Conservation (phyloP, 2,329 filamentous ascomycete genomes). For the Alternaria sp. region DNA sequence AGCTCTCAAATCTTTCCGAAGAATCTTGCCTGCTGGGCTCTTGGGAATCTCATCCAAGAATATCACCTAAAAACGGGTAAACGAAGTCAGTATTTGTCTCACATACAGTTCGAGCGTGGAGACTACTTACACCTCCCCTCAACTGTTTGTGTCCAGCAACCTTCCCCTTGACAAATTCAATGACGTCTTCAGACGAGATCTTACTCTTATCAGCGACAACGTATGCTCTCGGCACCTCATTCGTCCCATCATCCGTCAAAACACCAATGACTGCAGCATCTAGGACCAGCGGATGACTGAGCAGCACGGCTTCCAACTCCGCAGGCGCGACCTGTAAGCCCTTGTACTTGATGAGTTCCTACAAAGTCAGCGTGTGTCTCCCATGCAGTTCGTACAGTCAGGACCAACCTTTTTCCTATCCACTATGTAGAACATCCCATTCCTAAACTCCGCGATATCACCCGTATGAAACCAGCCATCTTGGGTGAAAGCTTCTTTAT, state of each 20-base stretch:
- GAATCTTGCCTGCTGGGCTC: slow-evolving; percentile 45
- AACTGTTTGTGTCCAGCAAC: slow-evolving; percentile 46
- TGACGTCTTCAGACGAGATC: slow-evolving; percentile 37
- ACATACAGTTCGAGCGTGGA: too few species aligned
- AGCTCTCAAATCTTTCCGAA: slow-evolving; percentile 46
- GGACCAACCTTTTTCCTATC: too few species aligned
- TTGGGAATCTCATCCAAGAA: slow-evolving; percentile 48
- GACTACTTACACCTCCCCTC: slow-evolving; percentile 40
- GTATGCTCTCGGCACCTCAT: slow-evolving; percentile 53
- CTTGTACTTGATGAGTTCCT: slow-evolving; percentile 47
- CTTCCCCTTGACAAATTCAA: slow-evolving; percentile 39
- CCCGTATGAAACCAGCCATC: slow-evolving; percentile 49
- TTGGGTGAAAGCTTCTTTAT: slow-evolving; percentile 35
- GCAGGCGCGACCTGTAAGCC: slow-evolving; percentile 59
- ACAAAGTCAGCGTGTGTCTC: neutral
- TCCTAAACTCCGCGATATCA: slow-evolving; percentile 45
- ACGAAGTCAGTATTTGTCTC: too few species aligned
- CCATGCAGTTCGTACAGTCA: neutral
- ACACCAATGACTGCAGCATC: slow-evolving; percentile 58
- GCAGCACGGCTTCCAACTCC: slow-evolving; percentile 55
- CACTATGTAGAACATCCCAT: slow-evolving; percentile 52
- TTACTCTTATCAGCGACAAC: slow-evolving; percentile 48
- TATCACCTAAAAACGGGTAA: neutral
- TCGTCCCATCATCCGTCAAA: slow-evolving; percentile 41
- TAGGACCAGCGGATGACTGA: slow-evolving; percentile 49